Conservation (phyloP, 1,139 yeast genomes). For the Diutina ranongensis region DNA sequence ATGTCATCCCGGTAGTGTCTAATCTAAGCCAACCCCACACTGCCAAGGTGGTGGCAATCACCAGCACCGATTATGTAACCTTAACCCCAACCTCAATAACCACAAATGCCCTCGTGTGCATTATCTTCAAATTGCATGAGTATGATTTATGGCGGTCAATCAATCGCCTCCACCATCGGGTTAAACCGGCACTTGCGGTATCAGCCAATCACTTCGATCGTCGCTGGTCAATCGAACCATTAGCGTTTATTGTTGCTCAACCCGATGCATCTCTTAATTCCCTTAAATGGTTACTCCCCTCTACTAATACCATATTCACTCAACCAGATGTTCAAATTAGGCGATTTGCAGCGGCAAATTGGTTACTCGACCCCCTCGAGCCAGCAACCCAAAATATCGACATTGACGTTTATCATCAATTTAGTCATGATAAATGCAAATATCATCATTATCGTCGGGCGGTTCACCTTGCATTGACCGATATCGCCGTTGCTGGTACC, state of each 20-base stretch:
- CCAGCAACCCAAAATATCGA: constrained; percentile 53
- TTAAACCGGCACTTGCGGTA: too few species aligned
- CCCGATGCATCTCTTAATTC: too few species aligned
- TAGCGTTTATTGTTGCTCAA: not conserved
- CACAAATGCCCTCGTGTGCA: too few species aligned
- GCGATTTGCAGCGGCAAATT: not conserved
- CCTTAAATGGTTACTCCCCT: not conserved
- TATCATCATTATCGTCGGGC: constrained; percentile 62
- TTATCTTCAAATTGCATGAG: not conserved
- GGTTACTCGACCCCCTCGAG: constrained; percentile 44
- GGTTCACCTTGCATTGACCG: constrained; percentile 41
- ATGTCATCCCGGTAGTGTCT: not conserved
- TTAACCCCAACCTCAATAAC: too few species aligned
- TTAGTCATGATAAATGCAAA: constrained; percentile 60
- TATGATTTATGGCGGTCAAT: not conserved
- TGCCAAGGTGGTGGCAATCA: not conserved
- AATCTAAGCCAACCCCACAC: not conserved
- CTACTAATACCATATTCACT: not conserved
- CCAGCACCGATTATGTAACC: not conserved
- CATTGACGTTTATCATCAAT: constrained; percentile 48
- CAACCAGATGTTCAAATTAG: not conserved
- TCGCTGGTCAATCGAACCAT: not conserved
- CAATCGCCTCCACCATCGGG: too few species aligned
- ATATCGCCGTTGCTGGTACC: constrained; percentile 11
- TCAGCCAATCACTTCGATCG: too few species aligned